These are phyloP conservation scores for Mycosphaerella arachidis DNA, from an alignment of 2,329 filamentous ascomycete genomes.

Conservation along the genomic window DNA sequence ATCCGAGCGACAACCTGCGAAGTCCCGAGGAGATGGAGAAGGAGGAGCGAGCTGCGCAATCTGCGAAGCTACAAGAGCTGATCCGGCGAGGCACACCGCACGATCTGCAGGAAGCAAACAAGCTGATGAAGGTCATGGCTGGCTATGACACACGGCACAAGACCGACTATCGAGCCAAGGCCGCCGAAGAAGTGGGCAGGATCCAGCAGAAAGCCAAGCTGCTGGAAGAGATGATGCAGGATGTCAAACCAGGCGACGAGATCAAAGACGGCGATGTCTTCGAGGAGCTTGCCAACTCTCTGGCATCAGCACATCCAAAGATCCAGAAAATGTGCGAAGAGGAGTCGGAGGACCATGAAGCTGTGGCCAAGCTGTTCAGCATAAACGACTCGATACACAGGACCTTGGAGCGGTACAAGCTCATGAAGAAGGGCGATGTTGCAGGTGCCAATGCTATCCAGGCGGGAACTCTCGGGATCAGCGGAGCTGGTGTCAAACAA, in stretches of 20 bases:
- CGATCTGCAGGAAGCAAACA: slow-evolving; percentile 93
- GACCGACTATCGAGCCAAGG: slow-evolving; percentile 96
- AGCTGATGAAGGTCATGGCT: slow-evolving; percentile 98
- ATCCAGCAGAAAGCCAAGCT: slow-evolving; percentile 93
- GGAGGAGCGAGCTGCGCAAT: slow-evolving; percentile 89
- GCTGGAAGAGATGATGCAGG: slow-evolving; percentile 86
- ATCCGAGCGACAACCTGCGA: slow-evolving; percentile 92
- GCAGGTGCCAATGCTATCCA: slow-evolving; percentile 79
- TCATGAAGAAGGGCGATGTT: slow-evolving; percentile 91
- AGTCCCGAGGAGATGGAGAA: slow-evolving; percentile 98
- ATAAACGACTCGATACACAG: slow-evolving; percentile 99
- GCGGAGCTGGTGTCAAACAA: slow-evolving; percentile 58
- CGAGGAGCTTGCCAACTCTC: slow-evolving; percentile 78
- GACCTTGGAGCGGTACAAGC: slow-evolving; percentile 89
- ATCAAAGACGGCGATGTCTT: slow-evolving; percentile 68
- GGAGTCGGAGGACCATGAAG: slow-evolving; percentile 93
- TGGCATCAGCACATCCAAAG: slow-evolving; percentile 93
- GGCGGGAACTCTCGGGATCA: slow-evolving; percentile 69
- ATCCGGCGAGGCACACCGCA: slow-evolving; percentile 88
- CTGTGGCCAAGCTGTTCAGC: slow-evolving; percentile 88
- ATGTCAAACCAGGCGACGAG: slow-evolving; percentile 73
- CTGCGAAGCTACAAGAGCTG: slow-evolving; percentile 94
- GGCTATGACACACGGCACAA: slow-evolving; percentile 93
- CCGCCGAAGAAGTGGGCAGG: slow-evolving; percentile 87
- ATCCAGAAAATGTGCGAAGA: slow-evolving; percentile 99